phyloP scores from a whole-genome alignment of 2,329 filamentous ascomycete species.

The Trichoderma breve region DNA sequence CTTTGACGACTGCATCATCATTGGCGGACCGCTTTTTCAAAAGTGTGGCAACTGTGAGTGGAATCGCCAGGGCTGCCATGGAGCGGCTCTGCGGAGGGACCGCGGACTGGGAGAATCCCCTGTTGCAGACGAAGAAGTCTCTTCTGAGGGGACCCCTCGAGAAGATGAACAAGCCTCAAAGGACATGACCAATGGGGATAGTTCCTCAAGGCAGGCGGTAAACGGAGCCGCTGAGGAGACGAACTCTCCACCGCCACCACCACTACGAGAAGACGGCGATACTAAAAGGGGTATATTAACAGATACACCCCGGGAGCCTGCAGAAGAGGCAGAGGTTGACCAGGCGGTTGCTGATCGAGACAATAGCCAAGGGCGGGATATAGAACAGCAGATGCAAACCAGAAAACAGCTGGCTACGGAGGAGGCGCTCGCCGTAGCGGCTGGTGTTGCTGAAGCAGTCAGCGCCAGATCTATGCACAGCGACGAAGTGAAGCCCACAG shows the following conservation, averaged over 20 bases:
- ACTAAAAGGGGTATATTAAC: not conserved
- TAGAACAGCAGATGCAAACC: not conserved
- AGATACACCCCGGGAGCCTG: not conserved
- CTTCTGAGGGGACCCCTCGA: not conserved
- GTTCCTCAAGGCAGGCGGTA: not conserved
- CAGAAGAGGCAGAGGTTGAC: not conserved
- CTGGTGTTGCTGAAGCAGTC: not conserved
- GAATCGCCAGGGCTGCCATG: conserved; percentile 42
- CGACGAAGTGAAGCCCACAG: not conserved
- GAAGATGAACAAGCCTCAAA: not conserved
- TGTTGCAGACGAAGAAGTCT: not conserved
- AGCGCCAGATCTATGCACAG: not conserved
- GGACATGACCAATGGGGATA: not conserved
- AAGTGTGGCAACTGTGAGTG: conserved; percentile 54
- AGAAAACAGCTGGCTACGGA: conserved; percentile 2
- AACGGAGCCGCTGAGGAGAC: not conserved
- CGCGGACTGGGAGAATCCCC: not conserved
- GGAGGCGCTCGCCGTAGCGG: conserved; percentile 11
- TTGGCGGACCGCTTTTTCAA: conserved; percentile 42
- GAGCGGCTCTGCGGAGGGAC: conserved; percentile 23
- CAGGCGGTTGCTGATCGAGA: not conserved
- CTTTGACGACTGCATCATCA: conserved; percentile 46
- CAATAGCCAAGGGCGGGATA: not conserved
- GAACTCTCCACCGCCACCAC: not conserved
- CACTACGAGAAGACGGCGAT: not conserved